Evolutionary conservation across 2,329 filamentous ascomycete species (phyloP).

Genomic region (Colletotrichum navitas): DNA sequence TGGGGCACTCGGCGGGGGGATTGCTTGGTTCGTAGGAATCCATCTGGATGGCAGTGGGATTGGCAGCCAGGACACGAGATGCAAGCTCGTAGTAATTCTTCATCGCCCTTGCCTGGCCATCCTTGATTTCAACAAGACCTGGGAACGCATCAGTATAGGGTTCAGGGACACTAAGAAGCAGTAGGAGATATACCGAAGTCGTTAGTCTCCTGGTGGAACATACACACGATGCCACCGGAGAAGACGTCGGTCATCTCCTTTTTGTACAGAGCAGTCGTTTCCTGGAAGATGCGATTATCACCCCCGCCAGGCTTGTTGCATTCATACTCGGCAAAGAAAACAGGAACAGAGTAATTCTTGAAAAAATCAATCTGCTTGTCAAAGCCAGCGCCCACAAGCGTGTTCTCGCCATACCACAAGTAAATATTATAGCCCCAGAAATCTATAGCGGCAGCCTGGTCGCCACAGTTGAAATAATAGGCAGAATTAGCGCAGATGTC

Average conservation of each 20-base stretch:
- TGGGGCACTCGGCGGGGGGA: conserved; percentile 79
- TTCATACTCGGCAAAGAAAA: conserved; percentile 99
- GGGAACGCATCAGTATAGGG: neutral
- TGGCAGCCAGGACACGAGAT: conserved; percentile 75
- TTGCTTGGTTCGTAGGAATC: conserved; percentile 79
- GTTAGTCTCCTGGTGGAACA: conserved; percentile 95
- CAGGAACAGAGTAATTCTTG: conserved; percentile 87
- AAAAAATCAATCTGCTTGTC: conserved; percentile 87
- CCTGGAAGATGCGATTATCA: conserved; percentile 82
- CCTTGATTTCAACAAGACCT: conserved; percentile 69
- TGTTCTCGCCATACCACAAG: conserved; percentile 95
- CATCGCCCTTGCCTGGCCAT: conserved; percentile 73
- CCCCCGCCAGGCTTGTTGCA: conserved; percentile 79
- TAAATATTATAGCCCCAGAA: conserved; percentile 99
- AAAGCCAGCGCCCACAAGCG: conserved; percentile 83
- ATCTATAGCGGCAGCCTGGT: conserved; percentile 77
- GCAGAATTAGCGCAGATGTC: conserved; percentile 85
- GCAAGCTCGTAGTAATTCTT: conserved; percentile 81
- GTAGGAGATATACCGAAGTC: conserved; percentile 72
- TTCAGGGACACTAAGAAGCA: neutral
- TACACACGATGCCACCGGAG: conserved; percentile 98
- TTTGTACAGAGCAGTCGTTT: conserved; percentile 85
- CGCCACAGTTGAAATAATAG: conserved; percentile 94
- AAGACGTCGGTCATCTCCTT: conserved; percentile 86
- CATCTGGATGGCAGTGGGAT: conserved; percentile 74